Evolutionary conservation across 2,329 filamentous ascomycete species (phyloP).

Genomic region (Elsinoe batatas): DNA sequence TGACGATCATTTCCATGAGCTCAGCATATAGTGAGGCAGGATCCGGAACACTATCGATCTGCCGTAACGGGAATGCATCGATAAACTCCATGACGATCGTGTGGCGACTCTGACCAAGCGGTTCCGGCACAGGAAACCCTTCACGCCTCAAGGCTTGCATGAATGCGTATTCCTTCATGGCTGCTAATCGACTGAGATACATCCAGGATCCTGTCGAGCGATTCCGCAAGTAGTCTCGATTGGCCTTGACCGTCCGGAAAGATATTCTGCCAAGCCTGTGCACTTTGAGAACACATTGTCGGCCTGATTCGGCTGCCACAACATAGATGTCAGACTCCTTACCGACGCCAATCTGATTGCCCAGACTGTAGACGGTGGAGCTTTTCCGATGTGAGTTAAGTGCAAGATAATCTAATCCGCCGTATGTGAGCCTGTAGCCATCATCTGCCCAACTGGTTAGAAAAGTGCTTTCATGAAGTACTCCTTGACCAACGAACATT

Average conservation of each 20-base stretch:
- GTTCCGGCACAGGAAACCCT: conserved; percentile 81
- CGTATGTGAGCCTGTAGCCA: conserved; percentile 92
- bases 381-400: conserved; percentile 78
- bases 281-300: conserved; percentile 83
- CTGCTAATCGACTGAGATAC: conserved; percentile 89
- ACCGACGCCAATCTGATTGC: conserved; percentile 87
- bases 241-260: conserved; percentile 91
- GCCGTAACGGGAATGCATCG: conserved; percentile 82
- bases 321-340: conserved; percentile 98
- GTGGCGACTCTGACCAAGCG: conserved; percentile 81
- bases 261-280: conserved; percentile 92
- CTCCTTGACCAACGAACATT: conserved; percentile 42
- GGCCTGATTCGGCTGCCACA: conserved; percentile 68
- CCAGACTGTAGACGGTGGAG: conserved; percentile 79
- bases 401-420: conserved; percentile 94
- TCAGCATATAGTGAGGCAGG: conserved; percentile 84
- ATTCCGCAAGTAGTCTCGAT: conserved; percentile 88
- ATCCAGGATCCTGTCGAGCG: conserved; percentile 81
- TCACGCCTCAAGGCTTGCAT: conserved; percentile 78
- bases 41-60: conserved; percentile 74
- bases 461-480: background rate
- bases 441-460: conserved; percentile 48
- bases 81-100: conserved; percentile 94
- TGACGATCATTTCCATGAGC: conserved; percentile 74
- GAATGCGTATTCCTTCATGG: conserved; percentile 89